Evolutionary conservation across 2,329 filamentous ascomycete genomes (phyloP).

Genomic region (Cercospora beticola): DNA sequence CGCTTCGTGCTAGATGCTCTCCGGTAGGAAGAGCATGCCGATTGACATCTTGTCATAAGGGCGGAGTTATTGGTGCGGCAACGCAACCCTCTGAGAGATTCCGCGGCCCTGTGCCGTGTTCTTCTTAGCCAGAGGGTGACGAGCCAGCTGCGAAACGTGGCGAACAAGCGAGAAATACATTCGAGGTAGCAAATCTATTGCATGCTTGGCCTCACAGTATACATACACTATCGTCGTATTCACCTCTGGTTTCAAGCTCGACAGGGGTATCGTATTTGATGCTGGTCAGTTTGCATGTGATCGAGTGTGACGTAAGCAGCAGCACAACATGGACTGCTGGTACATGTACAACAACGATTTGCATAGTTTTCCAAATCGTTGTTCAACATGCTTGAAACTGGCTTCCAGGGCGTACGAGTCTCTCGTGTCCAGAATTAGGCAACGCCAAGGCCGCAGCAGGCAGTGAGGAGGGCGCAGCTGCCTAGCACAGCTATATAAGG

Average conservation of each 20-base stretch:
- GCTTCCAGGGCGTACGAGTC: background rate
- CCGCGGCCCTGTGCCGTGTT: background rate
- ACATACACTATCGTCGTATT: background rate
- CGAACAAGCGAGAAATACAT: background rate
- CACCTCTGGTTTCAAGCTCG: background rate
- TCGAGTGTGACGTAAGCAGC: background rate
- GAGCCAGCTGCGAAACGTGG: background rate
- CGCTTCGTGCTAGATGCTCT: slow-evolving; percentile 25
- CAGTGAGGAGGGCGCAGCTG: background rate
- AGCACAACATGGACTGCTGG: background rate
- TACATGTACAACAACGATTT: background rate
- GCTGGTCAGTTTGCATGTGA: background rate
- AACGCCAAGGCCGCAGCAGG: background rate
- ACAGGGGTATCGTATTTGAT: background rate
- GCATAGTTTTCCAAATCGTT: background rate
- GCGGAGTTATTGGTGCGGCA: background rate
- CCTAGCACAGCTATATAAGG: background rate
- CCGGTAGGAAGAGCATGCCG: background rate
- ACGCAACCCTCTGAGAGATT: background rate
- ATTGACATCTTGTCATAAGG: background rate
- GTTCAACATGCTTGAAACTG: background rate
- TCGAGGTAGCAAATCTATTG: background rate
- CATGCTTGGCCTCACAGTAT: background rate
- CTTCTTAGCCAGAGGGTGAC: background rate
- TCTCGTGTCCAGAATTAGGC: background rate